Conservation (phyloP, 805 yeast species). For the Metschnikowia drakensbergensis region DNA sequence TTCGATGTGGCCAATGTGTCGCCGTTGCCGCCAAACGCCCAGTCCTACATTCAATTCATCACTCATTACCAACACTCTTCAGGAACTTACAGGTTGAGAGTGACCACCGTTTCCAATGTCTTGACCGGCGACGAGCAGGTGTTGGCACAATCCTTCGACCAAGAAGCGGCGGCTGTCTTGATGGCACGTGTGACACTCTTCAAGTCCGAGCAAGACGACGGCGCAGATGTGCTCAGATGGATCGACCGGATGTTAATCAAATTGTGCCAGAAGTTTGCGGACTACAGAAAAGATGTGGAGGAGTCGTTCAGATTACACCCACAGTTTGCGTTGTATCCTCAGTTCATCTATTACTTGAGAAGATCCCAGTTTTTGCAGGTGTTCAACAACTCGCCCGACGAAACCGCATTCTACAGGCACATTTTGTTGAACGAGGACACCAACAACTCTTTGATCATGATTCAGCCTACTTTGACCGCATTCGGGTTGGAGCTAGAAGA, state of each 20-base stretch:
- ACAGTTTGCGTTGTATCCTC: slow-evolving; percentile 86
- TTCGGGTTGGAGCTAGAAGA: slow-evolving; percentile 67
- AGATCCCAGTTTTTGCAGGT: slow-evolving; percentile 95
- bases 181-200: slow-evolving; percentile 88
- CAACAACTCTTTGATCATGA: slow-evolving; percentile 90
- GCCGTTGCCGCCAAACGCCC: slow-evolving; percentile 45
- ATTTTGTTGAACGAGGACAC: slow-evolving; percentile 88
- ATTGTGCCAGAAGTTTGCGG: slow-evolving; percentile 90
- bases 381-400: slow-evolving; percentile 98
- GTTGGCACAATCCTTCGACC: slow-evolving; percentile 77
- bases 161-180: slow-evolving; percentile 95
- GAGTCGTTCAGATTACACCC: slow-evolving; percentile 77
- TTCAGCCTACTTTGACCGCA: slow-evolving; percentile 92
- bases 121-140: slow-evolving; percentile 48
- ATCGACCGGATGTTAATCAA: slow-evolving; percentile 87
- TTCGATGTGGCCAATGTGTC: slow-evolving; percentile 65
- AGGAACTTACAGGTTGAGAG: slow-evolving; percentile 84
- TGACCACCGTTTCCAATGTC: slow-evolving; percentile 71
- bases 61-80: slow-evolving; percentile 95
- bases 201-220: slow-evolving; percentile 76
- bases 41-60: slow-evolving; percentile 71
- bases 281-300: slow-evolving; percentile 83
- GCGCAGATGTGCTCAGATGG: slow-evolving; percentile 92
- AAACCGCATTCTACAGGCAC: slow-evolving; percentile 95
- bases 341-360: slow-evolving; percentile 91